Evolutionary conservation across 2,329 filamentous ascomycete species (phyloP).

Genomic region (Sarocladiaceae sp.): DNA sequence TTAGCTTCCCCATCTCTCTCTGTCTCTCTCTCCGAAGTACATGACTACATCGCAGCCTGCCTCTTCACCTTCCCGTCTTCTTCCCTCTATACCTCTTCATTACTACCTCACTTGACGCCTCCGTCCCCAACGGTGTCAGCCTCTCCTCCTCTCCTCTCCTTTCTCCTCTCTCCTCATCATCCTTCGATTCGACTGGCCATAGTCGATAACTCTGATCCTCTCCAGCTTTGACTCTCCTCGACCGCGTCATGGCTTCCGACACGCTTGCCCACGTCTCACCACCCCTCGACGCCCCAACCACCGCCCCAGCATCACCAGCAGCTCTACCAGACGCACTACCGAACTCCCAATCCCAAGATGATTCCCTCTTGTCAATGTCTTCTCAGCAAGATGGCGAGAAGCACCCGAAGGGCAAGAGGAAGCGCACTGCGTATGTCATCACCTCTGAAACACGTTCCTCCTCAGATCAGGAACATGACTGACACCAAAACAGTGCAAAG

Average conservation of each 20-base stretch:
- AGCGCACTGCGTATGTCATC: conserved; percentile 56
- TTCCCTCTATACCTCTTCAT: background rate
- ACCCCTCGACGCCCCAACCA: conserved; percentile 15
- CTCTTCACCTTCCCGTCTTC: background rate
- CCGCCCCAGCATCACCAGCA: background rate
- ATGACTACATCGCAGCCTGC: conserved; percentile 2
- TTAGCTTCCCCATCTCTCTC: background rate
- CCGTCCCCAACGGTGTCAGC: background rate
- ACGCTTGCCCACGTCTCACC: conserved; percentile 9
- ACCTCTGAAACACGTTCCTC: background rate
- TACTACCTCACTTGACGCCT: conserved; percentile 3
- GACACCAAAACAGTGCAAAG: conserved; percentile 56
- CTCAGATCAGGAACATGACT: conserved; percentile 4
- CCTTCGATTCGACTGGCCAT: background rate
- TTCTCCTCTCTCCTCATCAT: background rate
- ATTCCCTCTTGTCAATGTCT: background rate
- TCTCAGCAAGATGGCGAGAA: conserved; percentile 25
- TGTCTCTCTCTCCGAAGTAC: background rate
- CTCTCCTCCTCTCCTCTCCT: background rate
- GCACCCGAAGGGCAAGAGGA: conserved; percentile 58
- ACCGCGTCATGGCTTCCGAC: background rate
- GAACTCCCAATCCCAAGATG: background rate
- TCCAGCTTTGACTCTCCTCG: background rate
- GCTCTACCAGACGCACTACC: background rate
- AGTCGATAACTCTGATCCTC: background rate